Percentiles rank a stretch among this genome's conserved stretches.
phyloP scores from a whole-genome alignment of 2,329 filamentous ascomycete genomes.

The Corinectria fuckeliana region DNA sequence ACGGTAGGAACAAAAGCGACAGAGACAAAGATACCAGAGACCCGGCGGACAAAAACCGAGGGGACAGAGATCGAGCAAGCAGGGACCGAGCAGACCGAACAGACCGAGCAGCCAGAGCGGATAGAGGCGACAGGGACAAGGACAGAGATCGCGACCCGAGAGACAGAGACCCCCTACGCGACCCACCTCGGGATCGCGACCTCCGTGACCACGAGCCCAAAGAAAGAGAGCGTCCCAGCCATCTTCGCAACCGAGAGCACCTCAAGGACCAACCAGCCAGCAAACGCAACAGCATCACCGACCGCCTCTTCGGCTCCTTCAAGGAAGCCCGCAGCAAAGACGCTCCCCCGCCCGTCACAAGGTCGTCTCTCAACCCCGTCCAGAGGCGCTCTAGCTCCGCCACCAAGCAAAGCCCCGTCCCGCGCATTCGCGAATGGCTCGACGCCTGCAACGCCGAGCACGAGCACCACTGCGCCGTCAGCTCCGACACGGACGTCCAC shows the following conservation, averaged over 20 bases:
- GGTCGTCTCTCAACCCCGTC: constrained; percentile 29
- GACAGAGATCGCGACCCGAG: constrained; percentile 17
- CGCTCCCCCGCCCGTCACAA: constrained; percentile 21
- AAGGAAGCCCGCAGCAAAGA: constrained; percentile 40
- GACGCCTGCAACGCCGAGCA: constrained; percentile 52
- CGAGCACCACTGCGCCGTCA: constrained; percentile 47
- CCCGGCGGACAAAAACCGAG: background rate
- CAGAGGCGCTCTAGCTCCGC: constrained; percentile 42
- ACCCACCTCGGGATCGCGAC: constrained; percentile 35
- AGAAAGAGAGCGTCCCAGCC: constrained; percentile 2
- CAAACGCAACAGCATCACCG: constrained; percentile 51
- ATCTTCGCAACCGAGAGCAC: constrained; percentile 15
- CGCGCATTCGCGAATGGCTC: constrained; percentile 51
- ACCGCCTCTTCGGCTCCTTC: constrained; percentile 46
- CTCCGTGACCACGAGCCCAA: constrained; percentile 31
- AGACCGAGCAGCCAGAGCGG: background rate
- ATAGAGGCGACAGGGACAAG: background rate
- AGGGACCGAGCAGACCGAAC: background rate
- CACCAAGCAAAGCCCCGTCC: constrained; percentile 45
- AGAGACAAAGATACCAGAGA: background rate
- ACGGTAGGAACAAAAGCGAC: constrained; percentile 12
- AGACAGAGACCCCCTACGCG: constrained; percentile 15
- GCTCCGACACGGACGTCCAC: constrained; percentile 29
- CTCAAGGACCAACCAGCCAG: constrained; percentile 35
- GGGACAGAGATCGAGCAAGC: background rate